Conservation (phyloP, 73 alveolate species). For the Paramecium octaurelia region DNA sequence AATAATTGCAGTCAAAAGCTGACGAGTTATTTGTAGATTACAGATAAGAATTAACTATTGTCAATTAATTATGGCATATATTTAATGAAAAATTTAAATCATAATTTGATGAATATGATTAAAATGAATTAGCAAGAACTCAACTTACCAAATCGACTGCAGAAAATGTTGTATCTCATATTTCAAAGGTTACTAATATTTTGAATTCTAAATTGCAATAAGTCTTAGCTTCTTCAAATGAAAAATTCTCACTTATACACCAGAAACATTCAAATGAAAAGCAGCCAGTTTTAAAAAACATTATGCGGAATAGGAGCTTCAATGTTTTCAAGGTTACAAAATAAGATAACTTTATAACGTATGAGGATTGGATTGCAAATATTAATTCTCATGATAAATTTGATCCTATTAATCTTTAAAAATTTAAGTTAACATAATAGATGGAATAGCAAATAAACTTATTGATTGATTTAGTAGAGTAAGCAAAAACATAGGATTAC, state of each 20-base stretch:
- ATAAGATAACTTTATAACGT: neutral
- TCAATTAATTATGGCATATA: constrained; percentile 7
- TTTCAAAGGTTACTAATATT: neutral
- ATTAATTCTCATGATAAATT: neutral
- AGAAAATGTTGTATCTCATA: neutral
- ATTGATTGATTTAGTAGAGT: neutral
- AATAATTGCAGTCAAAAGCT: neutral
- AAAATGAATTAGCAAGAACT: constrained; percentile 7
- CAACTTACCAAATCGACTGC: neutral
- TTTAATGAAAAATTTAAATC: neutral
- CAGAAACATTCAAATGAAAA: neutral
- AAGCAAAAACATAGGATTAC: neutral
- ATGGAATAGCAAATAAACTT: neutral
- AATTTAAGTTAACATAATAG: neutral
- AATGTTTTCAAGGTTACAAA: neutral
- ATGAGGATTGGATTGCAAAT: constrained; percentile 33
- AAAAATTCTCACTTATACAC: neutral
- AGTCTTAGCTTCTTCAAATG: neutral
- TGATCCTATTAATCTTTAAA: neutral
- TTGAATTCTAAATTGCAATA: neutral
- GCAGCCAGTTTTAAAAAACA: neutral
- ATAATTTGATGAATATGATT: neutral
- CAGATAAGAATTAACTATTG: constrained; percentile 2
- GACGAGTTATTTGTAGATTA: constrained; percentile 39
- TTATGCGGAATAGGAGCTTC: neutral